Base-by-base conservation (phyloP, 2,329 filamentous ascomycete genomes). In the Colletotrichum tropicicola region DNA sequence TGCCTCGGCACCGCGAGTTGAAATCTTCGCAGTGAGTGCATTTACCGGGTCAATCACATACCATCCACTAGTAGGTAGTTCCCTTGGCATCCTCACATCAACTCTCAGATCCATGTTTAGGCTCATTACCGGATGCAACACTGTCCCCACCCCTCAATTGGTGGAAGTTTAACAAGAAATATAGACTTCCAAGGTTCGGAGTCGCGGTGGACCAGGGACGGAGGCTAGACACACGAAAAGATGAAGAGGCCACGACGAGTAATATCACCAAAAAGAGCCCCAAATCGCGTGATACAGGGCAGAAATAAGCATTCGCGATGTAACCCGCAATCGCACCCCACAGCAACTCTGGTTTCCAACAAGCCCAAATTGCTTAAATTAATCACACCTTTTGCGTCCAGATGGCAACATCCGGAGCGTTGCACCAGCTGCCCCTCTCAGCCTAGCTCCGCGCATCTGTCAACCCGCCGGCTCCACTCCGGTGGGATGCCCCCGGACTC, bases 401-500 rank as follows among this genome's bases (percentile, higher is more conserved):
- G 37, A 63, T 63, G 53, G 27, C 53, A 59, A 52, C 59, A 63
- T 52, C 39, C 23, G 19, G 19, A 23, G 45, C 12, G 44, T 21
- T 30, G 17, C 35, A 49, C 10, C 32, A 58, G 28, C 37, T 59
- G 25, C 59, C 59, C 23, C 21, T 59, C 37, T 63, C 25, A 63
- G 59, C 30, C 35, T 63, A 63, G 59, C 35, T 45, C 59, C 39
- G 30, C 21, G 43, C 35, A 43, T 19, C 30, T 47, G 52, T 62
- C 44, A 58, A 62, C 52, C 52, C n/a, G 8, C 21, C 30, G 30
- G 21, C 43, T 35, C 59, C 59, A 52, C 28, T 28, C 17, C 53
- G 27, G 59, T 17, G 35, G 37, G 54, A 51, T 32, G n/a, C 45
- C 55, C 54, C 32, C 53, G 54, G 59, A 59, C 59, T 59, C 59